Base-by-base conservation (phyloP, 1,284 basidiomycete genomes). In the Ustilago crameri region DNA sequence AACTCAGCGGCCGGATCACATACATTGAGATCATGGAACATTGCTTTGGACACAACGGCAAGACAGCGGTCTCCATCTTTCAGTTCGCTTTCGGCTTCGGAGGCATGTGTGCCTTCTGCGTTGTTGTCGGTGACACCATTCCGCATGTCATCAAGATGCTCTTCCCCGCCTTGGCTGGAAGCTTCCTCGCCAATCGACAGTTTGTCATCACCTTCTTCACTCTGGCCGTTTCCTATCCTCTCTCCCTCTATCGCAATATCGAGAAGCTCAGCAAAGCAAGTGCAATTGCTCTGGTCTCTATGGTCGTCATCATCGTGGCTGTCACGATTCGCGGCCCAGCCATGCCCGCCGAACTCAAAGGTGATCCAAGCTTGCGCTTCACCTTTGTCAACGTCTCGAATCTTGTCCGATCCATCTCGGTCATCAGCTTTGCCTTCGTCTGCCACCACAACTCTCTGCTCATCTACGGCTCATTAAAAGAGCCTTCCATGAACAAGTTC, bases 31-130 rank as follows among this genome's bases (percentile, higher is more conserved):
- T 96, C 68, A 96, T 98, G 93, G 87, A 93, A 80, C 91, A 91
- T 59, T 97, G 94, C 84, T 99, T 95, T 81, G 96, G 96, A 9
- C 85, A 88, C 15, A 61, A 77, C 24, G 81, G 81, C 3, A 77
- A 78, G 45, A 92, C 92, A 3, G 93, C 93, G 0, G 93, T 98
- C 14, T 96, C 94, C 0, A 91, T 98, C 84, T 98, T 98, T 84
- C 96, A 98, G 82, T 98, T 98, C 79, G 88, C 93, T 0, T 98
- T 98, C 80, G 95, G 95, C 2, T 97, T 96, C 74, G 95, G 95
- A 78, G 94, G 93, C 89, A 84, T 79, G 88, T 83, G 75, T 55
- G 81, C 81, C 12, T 83, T 82, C 32, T 81, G 80, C 60, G 80
- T 81, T 20, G 77, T 78, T n/a, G 76, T 78, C 22, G 91, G 96